A percentile compares a stretch with the other conserved stretches of the same genome.
These are phyloP conservation scores for Penicillium tannophilum DNA, from an alignment of 495 filamentous ascomycete genomes.

Conservation along the genomic window DNA sequence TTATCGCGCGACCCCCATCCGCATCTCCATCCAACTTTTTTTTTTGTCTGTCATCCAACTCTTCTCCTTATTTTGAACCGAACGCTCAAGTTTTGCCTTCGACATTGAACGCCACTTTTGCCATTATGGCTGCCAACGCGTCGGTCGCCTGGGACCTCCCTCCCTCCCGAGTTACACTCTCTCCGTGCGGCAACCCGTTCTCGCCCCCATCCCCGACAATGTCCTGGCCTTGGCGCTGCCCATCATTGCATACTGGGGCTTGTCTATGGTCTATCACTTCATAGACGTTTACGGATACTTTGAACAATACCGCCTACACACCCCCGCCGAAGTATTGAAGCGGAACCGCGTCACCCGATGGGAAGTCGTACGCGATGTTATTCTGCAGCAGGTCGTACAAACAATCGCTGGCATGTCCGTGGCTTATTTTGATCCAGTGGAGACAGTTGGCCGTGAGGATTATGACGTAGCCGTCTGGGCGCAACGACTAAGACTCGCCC, in stretches of 20 bases:
- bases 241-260: constrained; percentile 83
- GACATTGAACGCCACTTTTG: constrained; percentile 3
- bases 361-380: constrained; percentile 83
- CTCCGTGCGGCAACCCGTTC: constrained; percentile 64
- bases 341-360: constrained; percentile 82
- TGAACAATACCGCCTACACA: constrained; percentile 86
- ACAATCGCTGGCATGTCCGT: constrained; percentile 64
- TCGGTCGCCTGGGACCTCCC: constrained; percentile 60
- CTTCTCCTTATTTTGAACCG: not conserved
- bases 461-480: constrained; percentile 86
- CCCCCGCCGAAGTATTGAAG: constrained; percentile 81
- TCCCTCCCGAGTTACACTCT: constrained; percentile 73
- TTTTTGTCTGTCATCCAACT: not conserved
- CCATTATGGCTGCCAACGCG: constrained; percentile 43
- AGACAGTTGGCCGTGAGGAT: constrained; percentile 71
- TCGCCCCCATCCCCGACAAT: constrained; percentile 80
- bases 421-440: constrained; percentile 62
- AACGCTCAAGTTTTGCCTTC: not conserved
- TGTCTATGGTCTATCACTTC: constrained; percentile 85
- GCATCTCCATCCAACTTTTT: constrained; percentile 5
- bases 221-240: constrained; percentile 72
- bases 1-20: constrained; percentile 4
- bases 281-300: constrained; percentile 82
- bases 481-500: constrained; percentile 67
- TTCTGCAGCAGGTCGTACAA: constrained; percentile 89